Conservation (phyloP, 1,284 basidiomycete species). For the Tremellales sp. region DNA sequence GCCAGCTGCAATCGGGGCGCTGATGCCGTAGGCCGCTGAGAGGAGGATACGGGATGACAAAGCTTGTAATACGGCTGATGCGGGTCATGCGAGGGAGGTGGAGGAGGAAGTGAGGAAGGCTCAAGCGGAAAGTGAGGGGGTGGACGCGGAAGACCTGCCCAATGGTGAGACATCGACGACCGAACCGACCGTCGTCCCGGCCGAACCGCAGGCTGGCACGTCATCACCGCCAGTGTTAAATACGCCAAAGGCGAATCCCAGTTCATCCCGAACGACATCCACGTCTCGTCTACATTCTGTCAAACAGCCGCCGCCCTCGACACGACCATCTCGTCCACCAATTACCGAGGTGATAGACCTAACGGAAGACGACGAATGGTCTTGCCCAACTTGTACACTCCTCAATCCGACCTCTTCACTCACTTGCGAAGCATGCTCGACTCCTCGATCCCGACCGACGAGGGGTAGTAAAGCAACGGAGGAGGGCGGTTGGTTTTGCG, state of each 20-base stretch:
- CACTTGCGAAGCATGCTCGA: slow-evolving; percentile 63
- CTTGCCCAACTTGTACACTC: slow-evolving; percentile 67
- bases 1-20: neutral
- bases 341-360: slow-evolving; percentile 6
- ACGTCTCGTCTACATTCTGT: neutral
- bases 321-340: slow-evolving; percentile 1
- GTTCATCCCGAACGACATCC: too few relatives aligned
- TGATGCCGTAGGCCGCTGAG: slow-evolving; percentile 66
- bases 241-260: too few relatives aligned
- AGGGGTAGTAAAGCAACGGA: slow-evolving; percentile 14
- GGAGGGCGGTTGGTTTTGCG: slow-evolving; percentile 61
- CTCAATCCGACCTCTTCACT: slow-evolving; percentile 55
- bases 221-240: too few relatives aligned
- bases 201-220: too few relatives aligned
- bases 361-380: slow-evolving; percentile 51
- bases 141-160: slow-evolving; percentile 60
- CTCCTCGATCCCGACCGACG: slow-evolving; percentile 50
- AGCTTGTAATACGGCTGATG: slow-evolving; percentile 54
- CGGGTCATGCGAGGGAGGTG: slow-evolving; percentile 55
- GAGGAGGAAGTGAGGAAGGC: slow-evolving; percentile 66
- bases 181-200: too few relatives aligned
- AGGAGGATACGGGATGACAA: slow-evolving; percentile 66
- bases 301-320: slow-evolving; percentile 1
- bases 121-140: slow-evolving; percentile 60
- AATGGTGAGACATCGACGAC: slow-evolving; percentile 20